Base-by-base conservation (phyloP, 2,329 filamentous ascomycete species). In the Colletotrichum phormii region DNA sequence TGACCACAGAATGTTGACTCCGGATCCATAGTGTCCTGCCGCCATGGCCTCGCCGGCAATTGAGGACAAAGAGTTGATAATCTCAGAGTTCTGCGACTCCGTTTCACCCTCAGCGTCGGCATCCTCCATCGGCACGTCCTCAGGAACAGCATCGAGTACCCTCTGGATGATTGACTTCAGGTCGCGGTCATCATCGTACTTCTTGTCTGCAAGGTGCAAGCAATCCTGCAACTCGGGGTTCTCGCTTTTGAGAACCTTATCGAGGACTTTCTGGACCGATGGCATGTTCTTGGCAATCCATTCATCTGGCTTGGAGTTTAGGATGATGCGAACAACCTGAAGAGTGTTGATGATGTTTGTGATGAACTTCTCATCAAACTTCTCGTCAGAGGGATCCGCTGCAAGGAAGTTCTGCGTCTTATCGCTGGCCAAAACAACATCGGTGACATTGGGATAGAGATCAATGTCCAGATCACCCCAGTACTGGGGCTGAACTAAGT, bases 391-490 rank as follows among this genome's bases (percentile, higher is more conserved):
- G 6, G 89, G 87, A 69, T 92, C 90, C 15, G 87, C 87, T n/a
- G 86, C 85, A 42, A 93, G 85, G 46, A 90, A 88, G 37, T 84
- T 82, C 11, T 87, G 83, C 1, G 94, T 92, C 82, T 95, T 95
- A 11, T 98, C 97, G 63, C 93, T 92, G 2, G 93, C 91, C 13
- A 98, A 85, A 67, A 98, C 93, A 54, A 94, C 91, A 75, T 98
- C 95, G 0, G 95, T 97, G 68, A 96, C 93, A 78, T 97, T 97
- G 4, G 94, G 93, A 77, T 98, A 97, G 75, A 98, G 87, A 78
- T 98, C 96, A 24, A 98, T 88, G 62, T 98, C 95, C 42, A 98
- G 86, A 78, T 98, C 95, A 46, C 92, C 93, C 97, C 97, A 99
- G 79, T 95, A 95, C 49, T 93, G 91, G 18, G 94, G 92, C 71